Evolutionary conservation across 495 filamentous ascomycete genomes (phyloP).

Genomic region (Polyplosphaeria fusca): DNA sequence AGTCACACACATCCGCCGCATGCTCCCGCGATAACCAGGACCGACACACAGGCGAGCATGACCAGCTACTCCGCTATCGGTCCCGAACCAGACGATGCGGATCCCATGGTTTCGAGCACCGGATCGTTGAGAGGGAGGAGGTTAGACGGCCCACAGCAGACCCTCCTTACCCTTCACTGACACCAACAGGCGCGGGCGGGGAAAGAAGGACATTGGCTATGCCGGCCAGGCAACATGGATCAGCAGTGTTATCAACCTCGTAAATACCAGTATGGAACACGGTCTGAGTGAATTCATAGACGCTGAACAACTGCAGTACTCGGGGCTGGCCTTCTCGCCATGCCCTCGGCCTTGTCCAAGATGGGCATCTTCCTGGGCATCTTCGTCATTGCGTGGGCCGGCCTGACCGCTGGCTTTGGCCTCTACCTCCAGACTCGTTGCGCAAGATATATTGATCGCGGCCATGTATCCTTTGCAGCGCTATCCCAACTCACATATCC

Average conservation of each 20-base stretch:
- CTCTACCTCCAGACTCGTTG: slow-evolving; percentile 92
- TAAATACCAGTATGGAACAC: slow-evolving; percentile 76
- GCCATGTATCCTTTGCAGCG: slow-evolving; percentile 80
- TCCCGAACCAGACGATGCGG: slow-evolving; percentile 36
- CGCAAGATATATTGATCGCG: slow-evolving; percentile 85
- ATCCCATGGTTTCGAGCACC: slow-evolving; percentile 41
- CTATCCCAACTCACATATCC: slow-evolving; percentile 95
- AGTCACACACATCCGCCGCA: no score
- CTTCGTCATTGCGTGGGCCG: slow-evolving; percentile 86
- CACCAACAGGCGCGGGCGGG: slow-evolving; percentile 47
- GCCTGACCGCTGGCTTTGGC: slow-evolving; percentile 81
- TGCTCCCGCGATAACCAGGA: no score
- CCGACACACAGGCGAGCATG: slow-evolving; percentile 32
- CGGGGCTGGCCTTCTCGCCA: slow-evolving; percentile 89
- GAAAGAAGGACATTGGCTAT: slow-evolving; percentile 52
- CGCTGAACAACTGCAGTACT: slow-evolving; percentile 57
- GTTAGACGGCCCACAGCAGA: slow-evolving; percentile 13
- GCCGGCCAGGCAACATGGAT: slow-evolving; percentile 79
- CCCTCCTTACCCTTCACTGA: slow-evolving; percentile 10
- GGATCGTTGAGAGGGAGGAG: slow-evolving; percentile 40
- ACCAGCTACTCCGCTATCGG: slow-evolving; percentile 43
- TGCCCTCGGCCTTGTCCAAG: slow-evolving; percentile 88
- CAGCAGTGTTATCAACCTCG: slow-evolving; percentile 88
- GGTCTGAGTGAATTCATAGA: not conserved
- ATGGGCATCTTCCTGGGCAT: slow-evolving; percentile 83